Base-by-base conservation (phyloP, 176 grass and related monocot species). In the sorghum (Sorghum bicolor) region DNA sequence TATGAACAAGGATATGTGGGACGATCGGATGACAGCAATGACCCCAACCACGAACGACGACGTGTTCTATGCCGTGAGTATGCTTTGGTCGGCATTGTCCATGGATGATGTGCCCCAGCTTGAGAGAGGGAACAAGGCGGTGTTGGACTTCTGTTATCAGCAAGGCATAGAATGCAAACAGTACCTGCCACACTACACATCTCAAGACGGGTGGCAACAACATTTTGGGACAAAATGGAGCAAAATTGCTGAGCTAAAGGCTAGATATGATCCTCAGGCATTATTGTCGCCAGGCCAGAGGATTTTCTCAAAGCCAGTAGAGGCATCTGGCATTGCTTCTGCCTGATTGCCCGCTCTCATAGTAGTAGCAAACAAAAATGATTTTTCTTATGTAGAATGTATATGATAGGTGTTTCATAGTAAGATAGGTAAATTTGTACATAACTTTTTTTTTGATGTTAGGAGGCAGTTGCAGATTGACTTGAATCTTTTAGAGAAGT, bases 221-320 rank as follows among this genome's bases (percentile, higher is more conserved):
- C 81, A 94, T 60, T 90, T 90, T 31, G 82, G 70, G 1, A 31
- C 69, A 0, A 94, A 92, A 44, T 94, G 92, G 87, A 44, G 58
- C 24, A 78, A 36, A 12, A 43, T 91, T 1, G 41, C 58, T 0
- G 20, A 89, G 43, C 79, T 87, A 3, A 94, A 92, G 81, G 67
- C 72, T 8, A 90, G 76, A 79, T 92, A 89, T 20, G 89, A 94
- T 39, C 89, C 90, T 13, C 80, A 57, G 1, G 36, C 25, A 1
- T 79, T 94, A 33, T 28, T 90, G 1, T 83, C 92, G 2, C 74
- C 61, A 1, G 84, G 89, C 9, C 89, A 90, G 4, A 84, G 31
- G 24, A 85, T 91, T 44, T 90, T 88, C 28, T 12, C 22, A 4
- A 4, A 28, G 3, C 4, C 2, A 29, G 9, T 5, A 4, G 45